Percentiles rank a stretch among this genome's conserved stretches.
phyloP scores from a whole-genome alignment of 1,139 yeast genomes.

The Nadsonia commutata region DNA sequence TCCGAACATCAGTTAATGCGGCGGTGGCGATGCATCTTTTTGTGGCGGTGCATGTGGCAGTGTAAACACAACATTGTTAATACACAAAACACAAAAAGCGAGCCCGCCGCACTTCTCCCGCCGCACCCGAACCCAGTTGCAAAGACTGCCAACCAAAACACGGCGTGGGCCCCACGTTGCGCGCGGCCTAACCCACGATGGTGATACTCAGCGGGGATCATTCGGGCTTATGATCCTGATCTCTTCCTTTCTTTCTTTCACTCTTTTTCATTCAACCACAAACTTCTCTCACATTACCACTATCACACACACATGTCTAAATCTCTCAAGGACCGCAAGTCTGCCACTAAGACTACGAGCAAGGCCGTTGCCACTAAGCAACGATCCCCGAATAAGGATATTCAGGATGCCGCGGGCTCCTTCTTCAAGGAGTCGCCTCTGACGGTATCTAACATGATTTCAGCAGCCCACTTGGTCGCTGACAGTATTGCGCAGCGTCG shows the following conservation, averaged over 20 bases:
- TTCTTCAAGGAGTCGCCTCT: background rate
- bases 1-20: no score
- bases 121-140: background rate
- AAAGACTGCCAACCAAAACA: background rate
- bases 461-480: conserved; percentile 11
- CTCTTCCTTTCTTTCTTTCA: background rate
- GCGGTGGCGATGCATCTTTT: no score
- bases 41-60: no score
- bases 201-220: background rate
- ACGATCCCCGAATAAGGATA: background rate
- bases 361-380: background rate
- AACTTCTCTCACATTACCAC: background rate
- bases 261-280: background rate
- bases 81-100: background rate
- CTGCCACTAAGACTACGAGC: background rate
- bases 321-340: background rate
- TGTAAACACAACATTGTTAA: no score
- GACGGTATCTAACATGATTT: conserved; percentile 2
- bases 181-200: background rate
- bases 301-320: background rate
- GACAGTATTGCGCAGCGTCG: conserved; percentile 14
- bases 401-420: background rate
- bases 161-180: conserved; percentile 1
- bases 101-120: background rate
- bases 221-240: background rate